These are phyloP conservation scores for Exophiala aquamarina DNA, from an alignment of 2,329 filamentous ascomycete genomes.

Conservation along the genomic window DNA sequence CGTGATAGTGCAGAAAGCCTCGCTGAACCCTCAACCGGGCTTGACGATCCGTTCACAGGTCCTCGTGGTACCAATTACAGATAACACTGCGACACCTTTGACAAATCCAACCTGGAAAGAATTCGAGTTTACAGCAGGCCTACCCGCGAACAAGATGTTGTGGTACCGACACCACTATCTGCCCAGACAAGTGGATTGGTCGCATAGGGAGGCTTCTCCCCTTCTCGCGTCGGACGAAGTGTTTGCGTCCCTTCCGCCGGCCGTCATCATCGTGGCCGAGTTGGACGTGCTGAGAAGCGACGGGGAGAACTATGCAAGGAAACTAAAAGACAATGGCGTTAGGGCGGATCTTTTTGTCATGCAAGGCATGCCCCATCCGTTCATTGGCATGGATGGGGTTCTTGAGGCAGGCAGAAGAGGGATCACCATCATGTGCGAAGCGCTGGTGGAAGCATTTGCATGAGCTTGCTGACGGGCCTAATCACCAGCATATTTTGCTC, in stretches of 20 bases:
- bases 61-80: conserved; percentile 58
- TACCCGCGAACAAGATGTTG: conserved; percentile 59
- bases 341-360: conserved; percentile 51
- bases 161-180: conserved; percentile 63
- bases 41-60: conserved; percentile 43
- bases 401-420: conserved; percentile 53
- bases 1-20: conserved; percentile 53
- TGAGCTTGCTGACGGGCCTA: background rate
- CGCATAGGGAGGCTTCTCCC: conserved; percentile 55
- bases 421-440: conserved; percentile 48
- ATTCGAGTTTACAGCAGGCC: conserved; percentile 52
- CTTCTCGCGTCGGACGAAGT: conserved; percentile 50
- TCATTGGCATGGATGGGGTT: conserved; percentile 58
- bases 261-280: conserved; percentile 55
- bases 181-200: conserved; percentile 47
- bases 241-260: conserved; percentile 52
- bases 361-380: conserved; percentile 59
- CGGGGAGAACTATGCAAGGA: conserved; percentile 52
- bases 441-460: conserved; percentile 14
- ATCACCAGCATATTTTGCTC: background rate
- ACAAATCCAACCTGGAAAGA: conserved; percentile 51
- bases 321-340: conserved; percentile 49
- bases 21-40: conserved; percentile 29
- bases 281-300: conserved; percentile 58
- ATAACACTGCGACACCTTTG: conserved; percentile 53